These are phyloP conservation scores for Umbellularia californica DNA, from an alignment of 164 flowering plant species.

Conservation along the genomic window DNA sequence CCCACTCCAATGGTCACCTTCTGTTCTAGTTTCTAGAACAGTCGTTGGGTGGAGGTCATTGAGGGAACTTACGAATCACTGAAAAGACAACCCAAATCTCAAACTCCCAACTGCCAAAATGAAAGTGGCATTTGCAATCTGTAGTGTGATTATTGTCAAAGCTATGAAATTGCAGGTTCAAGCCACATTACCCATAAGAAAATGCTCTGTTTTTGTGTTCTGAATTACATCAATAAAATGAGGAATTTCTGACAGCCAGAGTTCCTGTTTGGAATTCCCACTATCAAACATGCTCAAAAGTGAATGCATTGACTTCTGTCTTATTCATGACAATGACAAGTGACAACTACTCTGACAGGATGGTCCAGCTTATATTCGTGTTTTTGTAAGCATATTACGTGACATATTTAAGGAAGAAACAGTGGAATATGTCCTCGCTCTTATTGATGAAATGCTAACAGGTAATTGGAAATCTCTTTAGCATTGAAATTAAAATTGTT, in stretches of 20 bases:
- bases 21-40: too few species aligned
- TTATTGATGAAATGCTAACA: slow-evolving; percentile 93
- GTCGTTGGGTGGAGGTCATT: too few species aligned
- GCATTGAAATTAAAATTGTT: neutral
- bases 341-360: slow-evolving; percentile 50
- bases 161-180: neutral
- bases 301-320: neutral
- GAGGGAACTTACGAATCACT: too few species aligned
- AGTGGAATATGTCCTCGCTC: slow-evolving; percentile 89
- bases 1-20: too few species aligned
- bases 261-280: too few species aligned
- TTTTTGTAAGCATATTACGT: slow-evolving; percentile 78
- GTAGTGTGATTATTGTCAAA: neutral
- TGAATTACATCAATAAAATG: neutral
- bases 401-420: slow-evolving; percentile 90
- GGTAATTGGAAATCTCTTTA: slow-evolving; percentile 35
- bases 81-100: too few species aligned
- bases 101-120: too few species aligned
- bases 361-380: slow-evolving; percentile 86
- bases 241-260: too few species aligned
- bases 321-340: slow-evolving; percentile 8
- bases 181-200: neutral
- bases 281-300: neutral
- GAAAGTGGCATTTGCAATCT: too few species aligned
- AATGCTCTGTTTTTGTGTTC: neutral